These are phyloP conservation scores for Carpinus viminea DNA, from an alignment of 306 rosid genomes.

Conservation along the genomic window DNA sequence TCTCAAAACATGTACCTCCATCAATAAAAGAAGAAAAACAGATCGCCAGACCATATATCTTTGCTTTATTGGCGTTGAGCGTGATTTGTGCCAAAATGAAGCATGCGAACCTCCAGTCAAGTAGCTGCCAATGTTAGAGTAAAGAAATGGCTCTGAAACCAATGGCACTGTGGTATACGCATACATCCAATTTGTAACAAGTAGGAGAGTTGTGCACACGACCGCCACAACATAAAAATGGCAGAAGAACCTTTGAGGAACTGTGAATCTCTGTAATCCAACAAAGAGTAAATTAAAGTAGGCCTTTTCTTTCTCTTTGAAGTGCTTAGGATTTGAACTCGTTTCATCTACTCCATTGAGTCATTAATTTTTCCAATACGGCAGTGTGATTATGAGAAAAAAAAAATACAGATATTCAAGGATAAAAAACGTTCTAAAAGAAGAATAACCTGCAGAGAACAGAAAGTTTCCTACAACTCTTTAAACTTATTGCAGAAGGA, in stretches of 20 bases:
- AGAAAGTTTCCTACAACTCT: neutral
- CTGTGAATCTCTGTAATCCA: slow-evolving; percentile 66
- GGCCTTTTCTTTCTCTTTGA: neutral
- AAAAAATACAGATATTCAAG: neutral
- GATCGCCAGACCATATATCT: slow-evolving; percentile 58
- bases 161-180: slow-evolving; percentile 56
- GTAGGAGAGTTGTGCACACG: slow-evolving; percentile 73
- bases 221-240: slow-evolving; percentile 76
- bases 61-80: slow-evolving; percentile 30
- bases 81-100: slow-evolving; percentile 38
- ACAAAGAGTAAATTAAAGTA: neutral
- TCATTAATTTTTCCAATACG: neutral
- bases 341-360: neutral
- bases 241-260: slow-evolving; percentile 72
- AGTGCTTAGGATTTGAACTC: neutral
- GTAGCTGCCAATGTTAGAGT: slow-evolving; percentile 51
- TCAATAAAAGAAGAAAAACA: slow-evolving; percentile 72
- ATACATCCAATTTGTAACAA: slow-evolving; percentile 66
- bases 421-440: neutral
- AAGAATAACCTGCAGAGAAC: neutral
- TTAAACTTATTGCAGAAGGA: neutral
- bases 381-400: neutral
- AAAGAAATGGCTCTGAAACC: slow-evolving; percentile 47
- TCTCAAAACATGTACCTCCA: slow-evolving; percentile 77
- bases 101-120: slow-evolving; percentile 65